Base-by-base conservation (phyloP, 225 moss, liverwort and hornwort species). In the Marchantia polymorpha region DNA sequence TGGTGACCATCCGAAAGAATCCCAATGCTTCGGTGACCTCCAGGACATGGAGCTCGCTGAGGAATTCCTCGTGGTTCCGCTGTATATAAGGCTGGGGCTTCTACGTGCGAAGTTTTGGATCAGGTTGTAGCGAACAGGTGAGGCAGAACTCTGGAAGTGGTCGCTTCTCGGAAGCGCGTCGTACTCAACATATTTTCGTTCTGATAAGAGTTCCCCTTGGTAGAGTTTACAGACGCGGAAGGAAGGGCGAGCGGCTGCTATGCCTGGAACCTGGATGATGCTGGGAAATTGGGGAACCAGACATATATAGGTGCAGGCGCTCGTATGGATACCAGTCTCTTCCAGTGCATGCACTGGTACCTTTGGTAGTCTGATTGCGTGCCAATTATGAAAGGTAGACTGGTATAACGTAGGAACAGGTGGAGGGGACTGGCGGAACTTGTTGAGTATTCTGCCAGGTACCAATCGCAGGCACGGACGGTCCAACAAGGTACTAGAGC, bases 401-500 rank as follows among this genome's bases (percentile, higher is more conserved):
- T 26, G 49, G 46, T 73, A 25, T 53, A 52, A 11, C 11, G 8
- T 55, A 73, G 52, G 26, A 15, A 73, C 72, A 15, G 25, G 73
- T 53, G 71, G 49, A 51, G 16, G 69, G 17, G 7, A 29, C 59
- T 94, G 92, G 91, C 84, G 89, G 66, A 87, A 87, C 46, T 49
- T 93, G 82, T 79, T 93, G 39, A 85, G 85, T 83, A 83, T 94
- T 25, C 84, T 96, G 81, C 94, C 90, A 53, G 97, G 94, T 60
- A 80, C 90, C 26, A 85, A 87, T 30, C 84, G 87, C 81, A 87
- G 79, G 83, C 92, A 93, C 55, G 83, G 91, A 51, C 75, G 90
- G 25, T 92, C 93, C 6, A 86, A 88, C 70, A 97, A 92, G 81
- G 83, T 97, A 11, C 81, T 97, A 27, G 90, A 94, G 81, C 94